Percentiles rank a stretch among this genome's conserved stretches.
Evolutionary conservation across 2,329 filamentous ascomycete genomes (phyloP).

Genomic region (Trichoderma pleuroti): DNA sequence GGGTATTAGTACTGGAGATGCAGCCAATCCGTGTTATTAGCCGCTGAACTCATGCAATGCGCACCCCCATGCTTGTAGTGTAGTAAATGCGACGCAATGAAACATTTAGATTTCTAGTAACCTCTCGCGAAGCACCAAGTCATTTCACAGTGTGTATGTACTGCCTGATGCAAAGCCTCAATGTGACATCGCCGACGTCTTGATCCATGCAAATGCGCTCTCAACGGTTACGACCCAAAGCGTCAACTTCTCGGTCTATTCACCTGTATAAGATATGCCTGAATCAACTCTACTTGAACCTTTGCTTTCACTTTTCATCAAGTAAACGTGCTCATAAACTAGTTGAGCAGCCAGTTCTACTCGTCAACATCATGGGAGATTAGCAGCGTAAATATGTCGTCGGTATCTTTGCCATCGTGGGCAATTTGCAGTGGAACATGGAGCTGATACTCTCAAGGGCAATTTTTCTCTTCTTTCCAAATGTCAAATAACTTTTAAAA

Average conservation of each 20-base stretch:
- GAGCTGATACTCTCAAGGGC: too few relatives aligned
- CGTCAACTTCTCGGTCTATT: not conserved
- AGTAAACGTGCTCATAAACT: not conserved
- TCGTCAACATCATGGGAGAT: not conserved
- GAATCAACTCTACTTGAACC: not conserved
- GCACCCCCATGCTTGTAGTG: not conserved
- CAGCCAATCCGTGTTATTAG: not conserved
- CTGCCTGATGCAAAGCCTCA: not conserved
- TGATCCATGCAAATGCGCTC: not conserved
- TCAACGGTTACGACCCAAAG: not conserved
- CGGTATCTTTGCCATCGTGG: too few relatives aligned
- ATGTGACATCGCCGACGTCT: not conserved
- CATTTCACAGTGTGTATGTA: not conserved
- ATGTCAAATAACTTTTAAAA: too few relatives aligned
- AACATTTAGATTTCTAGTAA: not conserved
- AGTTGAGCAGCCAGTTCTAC: not conserved
- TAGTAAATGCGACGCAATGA: not conserved
- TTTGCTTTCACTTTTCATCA: not conserved
- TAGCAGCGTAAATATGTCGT: not conserved
- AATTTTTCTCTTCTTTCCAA: too few relatives aligned
- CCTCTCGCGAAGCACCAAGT: not conserved
- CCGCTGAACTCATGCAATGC: not conserved
- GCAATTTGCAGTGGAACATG: too few relatives aligned
- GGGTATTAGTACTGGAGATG: not conserved
- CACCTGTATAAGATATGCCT: not conserved